Evolutionary conservation across 768 basidiomycete species (phyloP), one percentile per base, ranked within the genome.

Genomic region (Mycena pura): DNA sequence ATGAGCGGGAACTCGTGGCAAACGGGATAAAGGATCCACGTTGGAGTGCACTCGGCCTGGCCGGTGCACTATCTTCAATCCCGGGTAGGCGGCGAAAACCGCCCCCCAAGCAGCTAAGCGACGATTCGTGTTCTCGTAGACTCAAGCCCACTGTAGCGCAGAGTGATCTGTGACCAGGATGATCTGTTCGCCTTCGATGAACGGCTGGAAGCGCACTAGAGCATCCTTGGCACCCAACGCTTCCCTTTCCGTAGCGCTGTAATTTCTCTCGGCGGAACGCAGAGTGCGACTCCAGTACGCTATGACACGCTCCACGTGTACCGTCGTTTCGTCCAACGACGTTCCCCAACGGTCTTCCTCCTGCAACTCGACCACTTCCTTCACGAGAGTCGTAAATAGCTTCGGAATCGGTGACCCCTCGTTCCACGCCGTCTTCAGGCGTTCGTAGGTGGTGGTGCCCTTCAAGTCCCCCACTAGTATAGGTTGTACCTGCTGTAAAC

Each of bases 1-100:
- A n/a, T n/a, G n/a, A n/a, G n/a, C n/a, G n/a, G n/a, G n/a, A n/a
- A n/a, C n/a, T n/a, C n/a, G n/a, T n/a, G n/a, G n/a, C n/a, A n/a
- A n/a, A n/a, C n/a, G n/a, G n/a, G n/a, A n/a, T n/a, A n/a, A n/a
- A n/a, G n/a, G n/a, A n/a, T n/a, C n/a, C n/a, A n/a, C n/a, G n/a
- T 74, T 74, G 1, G 70, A 74, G 44, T 74, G 73, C 7, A 71
- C 54, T 24, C 67, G n/a, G 5, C 73, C 73, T 2, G 73, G 49
- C 8, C 72, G 34, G 40, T 74, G 73, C 11, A 71, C 54, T 8
- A 74, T 72, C 24, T 66, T 40, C 22, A 74, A 45, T 6, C 49
- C 44, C 2, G 66, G 73, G 6, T 65, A 74, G 11, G 73, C 70
- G 1, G 64, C 47, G 40, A 70, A 71, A 21, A 73, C 46, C 56